Evolutionary conservation across 805 yeast genomes (phyloP).

Genomic region (Candida oleophila): DNA sequence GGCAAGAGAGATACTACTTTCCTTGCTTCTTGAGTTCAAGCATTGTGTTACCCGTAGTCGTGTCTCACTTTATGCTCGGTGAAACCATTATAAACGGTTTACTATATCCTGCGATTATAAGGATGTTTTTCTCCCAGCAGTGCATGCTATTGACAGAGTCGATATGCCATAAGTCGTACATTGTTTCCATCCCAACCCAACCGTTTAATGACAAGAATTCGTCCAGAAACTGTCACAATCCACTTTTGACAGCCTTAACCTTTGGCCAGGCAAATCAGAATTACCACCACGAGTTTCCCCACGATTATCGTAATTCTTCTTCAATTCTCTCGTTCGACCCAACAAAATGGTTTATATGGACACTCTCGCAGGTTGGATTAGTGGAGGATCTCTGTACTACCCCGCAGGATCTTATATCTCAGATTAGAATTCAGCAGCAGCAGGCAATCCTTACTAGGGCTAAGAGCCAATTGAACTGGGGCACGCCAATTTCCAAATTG

Average conservation of each 20-base stretch:
- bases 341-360: slow-evolving; percentile 70
- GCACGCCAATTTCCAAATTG: slow-evolving; percentile 83
- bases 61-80: slow-evolving; percentile 22
- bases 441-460: slow-evolving; percentile 78
- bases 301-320: slow-evolving; percentile 78
- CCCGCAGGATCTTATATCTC: slow-evolving; percentile 70
- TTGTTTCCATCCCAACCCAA: slow-evolving; percentile 62
- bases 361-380: slow-evolving; percentile 51
- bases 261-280: slow-evolving; percentile 92
- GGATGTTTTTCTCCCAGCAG: slow-evolving; percentile 76
- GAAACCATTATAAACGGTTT: slow-evolving; percentile 36
- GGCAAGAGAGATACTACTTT: slow-evolving; percentile 35
- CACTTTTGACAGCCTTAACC: slow-evolving; percentile 61
- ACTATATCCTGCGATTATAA: slow-evolving; percentile 72
- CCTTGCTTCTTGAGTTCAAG: slow-evolving; percentile 29
- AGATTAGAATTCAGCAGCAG: slow-evolving; percentile 56
- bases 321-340: slow-evolving; percentile 82
- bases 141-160: slow-evolving; percentile 77
- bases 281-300: slow-evolving; percentile 94
- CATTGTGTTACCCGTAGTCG: slow-evolving; percentile 26
- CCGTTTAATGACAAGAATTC: slow-evolving; percentile 59
- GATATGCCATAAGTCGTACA: slow-evolving; percentile 68
- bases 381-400: slow-evolving; percentile 60
- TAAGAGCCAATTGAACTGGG: slow-evolving; percentile 85
- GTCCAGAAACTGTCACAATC: slow-evolving; percentile 61